Conservation (phyloP, 1,139 yeast species). For the Saccharomycopsis hybrid region DNA sequence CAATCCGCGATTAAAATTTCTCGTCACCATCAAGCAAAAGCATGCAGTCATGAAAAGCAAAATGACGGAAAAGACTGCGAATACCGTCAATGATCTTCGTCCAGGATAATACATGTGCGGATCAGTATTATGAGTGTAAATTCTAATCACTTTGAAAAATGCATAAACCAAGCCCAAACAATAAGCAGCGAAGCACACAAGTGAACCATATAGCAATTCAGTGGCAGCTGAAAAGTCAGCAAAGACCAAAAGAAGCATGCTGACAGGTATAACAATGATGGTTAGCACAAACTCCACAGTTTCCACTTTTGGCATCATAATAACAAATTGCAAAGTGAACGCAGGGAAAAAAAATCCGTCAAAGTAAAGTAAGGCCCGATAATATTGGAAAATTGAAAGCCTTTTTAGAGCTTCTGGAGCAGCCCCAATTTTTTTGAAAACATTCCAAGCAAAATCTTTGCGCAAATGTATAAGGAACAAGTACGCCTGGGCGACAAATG, state of each 20-base stretch:
- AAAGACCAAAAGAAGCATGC: constrained; percentile 11
- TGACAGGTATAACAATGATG: constrained; percentile 17
- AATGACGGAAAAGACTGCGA: constrained; percentile 19
- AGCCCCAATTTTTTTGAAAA: constrained; percentile 20
- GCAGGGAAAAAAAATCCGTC: constrained; percentile 22
- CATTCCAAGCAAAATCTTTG: constrained; percentile 17
- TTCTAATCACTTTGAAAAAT: constrained; percentile 20
- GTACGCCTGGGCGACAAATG: constrained; percentile 18
- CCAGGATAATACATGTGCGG: constrained; percentile 19
- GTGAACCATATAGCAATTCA: constrained; percentile 12
- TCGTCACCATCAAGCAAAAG: constrained; percentile 9
- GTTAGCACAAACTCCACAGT: constrained; percentile 19
- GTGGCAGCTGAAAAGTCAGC: constrained; percentile 18
- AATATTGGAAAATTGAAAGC: constrained; percentile 10
- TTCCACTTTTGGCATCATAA: constrained; percentile 19
- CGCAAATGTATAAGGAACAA: constrained; percentile 15
- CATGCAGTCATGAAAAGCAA: constrained; percentile 13
- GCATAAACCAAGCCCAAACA: constrained; percentile 20
- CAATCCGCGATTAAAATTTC: constrained; percentile 20
- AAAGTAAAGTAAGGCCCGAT: constrained; percentile 20
- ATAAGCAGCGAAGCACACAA: constrained; percentile 7
- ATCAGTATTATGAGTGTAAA: constrained; percentile 21
- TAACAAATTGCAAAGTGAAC: constrained; percentile 20
- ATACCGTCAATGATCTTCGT: constrained; percentile 19
- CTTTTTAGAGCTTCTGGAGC: constrained; percentile 13